A percentile compares a stretch with the other conserved stretches of the same genome.
phyloP scores from a whole-genome alignment of 2,329 filamentous ascomycete genomes.

The Fusarium devonianum region DNA sequence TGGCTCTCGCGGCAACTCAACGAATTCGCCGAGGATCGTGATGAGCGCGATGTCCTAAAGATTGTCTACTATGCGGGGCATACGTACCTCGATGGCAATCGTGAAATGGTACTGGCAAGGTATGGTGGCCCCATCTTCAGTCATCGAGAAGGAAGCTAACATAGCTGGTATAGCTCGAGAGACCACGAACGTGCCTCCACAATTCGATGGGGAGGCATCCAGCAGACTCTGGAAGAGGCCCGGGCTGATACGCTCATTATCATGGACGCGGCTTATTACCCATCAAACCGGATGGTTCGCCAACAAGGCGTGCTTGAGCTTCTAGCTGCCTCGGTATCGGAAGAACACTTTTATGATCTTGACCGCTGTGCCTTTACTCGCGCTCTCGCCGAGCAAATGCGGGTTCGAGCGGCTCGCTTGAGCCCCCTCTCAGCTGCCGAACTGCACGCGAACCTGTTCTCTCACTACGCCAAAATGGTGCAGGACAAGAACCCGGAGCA shows the following conservation, averaged over 20 bases:
- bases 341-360: conserved; percentile 57
- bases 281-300: conserved; percentile 59
- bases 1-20: conserved; percentile 61
- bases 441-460: conserved; percentile 61
- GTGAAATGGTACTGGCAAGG: conserved; percentile 66
- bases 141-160: conserved; percentile 26
- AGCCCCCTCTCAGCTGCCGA: conserved; percentile 60
- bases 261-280: conserved; percentile 67
- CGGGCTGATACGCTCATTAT: conserved; percentile 63
- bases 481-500: conserved; percentile 58
- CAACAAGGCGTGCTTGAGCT: conserved; percentile 63
- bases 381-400: conserved; percentile 58
- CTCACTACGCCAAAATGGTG: conserved; percentile 59
- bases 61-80: conserved; percentile 66
- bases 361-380: conserved; percentile 62
- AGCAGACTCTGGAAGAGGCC: conserved; percentile 63
- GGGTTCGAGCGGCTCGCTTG: conserved; percentile 54
- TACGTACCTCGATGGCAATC: conserved; percentile 61
- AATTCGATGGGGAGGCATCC: conserved; percentile 64
- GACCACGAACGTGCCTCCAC: conserved; percentile 54
- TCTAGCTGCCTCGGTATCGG: conserved; percentile 62
- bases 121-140: conserved; percentile 34
- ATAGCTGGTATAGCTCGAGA: conserved; percentile 53
- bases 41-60: conserved; percentile 64
- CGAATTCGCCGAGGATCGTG: conserved; percentile 60